Conservation (phyloP, 2,329 filamentous ascomycete genomes). For the Blastomyces parvus region DNA sequence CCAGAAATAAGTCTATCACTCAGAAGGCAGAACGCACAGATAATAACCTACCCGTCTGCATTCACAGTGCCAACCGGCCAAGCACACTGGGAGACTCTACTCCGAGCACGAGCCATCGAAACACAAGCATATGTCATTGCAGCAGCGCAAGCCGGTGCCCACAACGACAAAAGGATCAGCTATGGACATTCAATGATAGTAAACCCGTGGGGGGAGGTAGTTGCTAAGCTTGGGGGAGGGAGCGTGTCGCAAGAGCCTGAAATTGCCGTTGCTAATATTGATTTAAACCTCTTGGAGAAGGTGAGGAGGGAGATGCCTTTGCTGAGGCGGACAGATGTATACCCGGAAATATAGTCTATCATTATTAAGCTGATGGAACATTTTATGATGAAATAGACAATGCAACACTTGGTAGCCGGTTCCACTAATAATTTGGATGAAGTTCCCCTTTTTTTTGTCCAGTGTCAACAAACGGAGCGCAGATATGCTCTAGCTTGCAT, state of each 20-base stretch:
- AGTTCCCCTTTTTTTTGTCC: background rate
- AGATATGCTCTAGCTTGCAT: background rate
- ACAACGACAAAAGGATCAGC: constrained; percentile 66
- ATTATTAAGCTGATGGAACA: background rate
- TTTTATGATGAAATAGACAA: background rate
- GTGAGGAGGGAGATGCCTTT: constrained; percentile 50
- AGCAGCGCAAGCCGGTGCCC: constrained; percentile 68
- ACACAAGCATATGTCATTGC: constrained; percentile 81
- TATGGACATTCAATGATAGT: constrained; percentile 82
- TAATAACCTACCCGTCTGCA: constrained; percentile 79
- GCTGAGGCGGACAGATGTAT: constrained; percentile 45
- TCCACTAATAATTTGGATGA: background rate
- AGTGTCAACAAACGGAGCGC: background rate
- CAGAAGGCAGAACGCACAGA: constrained; percentile 56
- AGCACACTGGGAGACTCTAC: constrained; percentile 74
- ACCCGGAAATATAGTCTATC: constrained; percentile 33
- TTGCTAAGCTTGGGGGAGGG: constrained; percentile 47
- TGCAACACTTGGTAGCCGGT: background rate
- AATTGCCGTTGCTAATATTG: constrained; percentile 45
- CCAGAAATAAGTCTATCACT: constrained; percentile 64
- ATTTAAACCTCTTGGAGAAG: constrained; percentile 44
- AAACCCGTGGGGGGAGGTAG: constrained; percentile 73
- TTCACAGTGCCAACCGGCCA: constrained; percentile 79
- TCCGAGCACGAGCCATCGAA: constrained; percentile 77
- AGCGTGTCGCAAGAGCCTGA: constrained; percentile 38